These are phyloP conservation scores for Candida sanyaensis DNA, from an alignment of 1,139 yeast genomes.

Conservation along the genomic window DNA sequence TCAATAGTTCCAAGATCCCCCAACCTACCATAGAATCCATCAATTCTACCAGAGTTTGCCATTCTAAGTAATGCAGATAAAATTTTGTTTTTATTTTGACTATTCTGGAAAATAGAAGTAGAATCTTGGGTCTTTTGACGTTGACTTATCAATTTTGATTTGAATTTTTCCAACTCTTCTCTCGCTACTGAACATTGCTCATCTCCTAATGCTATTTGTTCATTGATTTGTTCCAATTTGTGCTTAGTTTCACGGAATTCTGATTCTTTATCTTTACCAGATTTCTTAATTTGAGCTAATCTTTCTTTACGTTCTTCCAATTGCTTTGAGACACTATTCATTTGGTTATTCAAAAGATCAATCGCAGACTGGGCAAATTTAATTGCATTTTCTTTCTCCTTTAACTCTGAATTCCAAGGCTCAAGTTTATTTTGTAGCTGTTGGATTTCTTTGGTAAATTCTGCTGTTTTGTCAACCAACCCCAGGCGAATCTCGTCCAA, in stretches of 20 bases:
- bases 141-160: constrained; percentile 50
- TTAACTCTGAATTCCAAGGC: constrained; percentile 80
- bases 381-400: constrained; percentile 65
- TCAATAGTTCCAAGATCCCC: constrained; percentile 92
- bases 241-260: constrained; percentile 42
- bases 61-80: constrained; percentile 67
- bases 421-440: constrained; percentile 64
- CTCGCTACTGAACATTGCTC: constrained; percentile 55
- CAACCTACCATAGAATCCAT: constrained; percentile 85
- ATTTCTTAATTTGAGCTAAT: constrained; percentile 48
- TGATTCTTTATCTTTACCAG: constrained; percentile 55
- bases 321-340: constrained; percentile 43
- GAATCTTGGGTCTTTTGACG: constrained; percentile 73
- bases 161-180: constrained; percentile 51
- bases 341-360: constrained; percentile 56
- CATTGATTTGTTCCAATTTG: constrained; percentile 49
- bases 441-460: constrained; percentile 64
- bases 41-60: constrained; percentile 78
- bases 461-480: constrained; percentile 73
- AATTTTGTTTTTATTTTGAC: constrained; percentile 73
- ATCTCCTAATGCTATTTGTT: constrained; percentile 61
- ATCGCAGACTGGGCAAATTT: constrained; percentile 67
- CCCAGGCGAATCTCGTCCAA: constrained; percentile 66
- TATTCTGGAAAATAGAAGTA: constrained; percentile 52
- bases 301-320: constrained; percentile 49